Evolutionary conservation across 495 filamentous ascomycete genomes (phyloP).

Genomic region (Tuber indicum): DNA sequence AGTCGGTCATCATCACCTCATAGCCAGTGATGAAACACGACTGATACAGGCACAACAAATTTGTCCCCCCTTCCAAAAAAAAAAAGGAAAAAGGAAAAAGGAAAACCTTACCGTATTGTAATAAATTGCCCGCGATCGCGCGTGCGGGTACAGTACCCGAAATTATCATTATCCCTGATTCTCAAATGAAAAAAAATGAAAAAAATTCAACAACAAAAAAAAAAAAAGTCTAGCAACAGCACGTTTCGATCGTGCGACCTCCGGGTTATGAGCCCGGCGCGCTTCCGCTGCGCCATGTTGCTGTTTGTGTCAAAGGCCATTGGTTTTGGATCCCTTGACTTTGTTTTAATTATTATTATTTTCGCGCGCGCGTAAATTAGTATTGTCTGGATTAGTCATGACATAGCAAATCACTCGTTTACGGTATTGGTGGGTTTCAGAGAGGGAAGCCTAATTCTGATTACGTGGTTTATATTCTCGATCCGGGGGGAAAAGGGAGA

Average conservation of each 20-base stretch:
- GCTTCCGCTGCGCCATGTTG: conserved; percentile 48
- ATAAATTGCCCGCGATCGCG: too few species aligned
- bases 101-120: background rate
- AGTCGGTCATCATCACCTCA: background rate
- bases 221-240: conserved; percentile 42
- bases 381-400: background rate
- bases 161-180: too few species aligned
- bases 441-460: too few species aligned
- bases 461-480: too few species aligned
- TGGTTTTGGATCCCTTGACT: too few species aligned
- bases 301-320: conserved; percentile 23
- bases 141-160: too few species aligned
- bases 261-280: conserved; percentile 50
- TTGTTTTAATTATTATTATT: too few species aligned
- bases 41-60: background rate
- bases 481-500: too few species aligned
- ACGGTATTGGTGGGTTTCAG: too few species aligned
- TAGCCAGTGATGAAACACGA: background rate
- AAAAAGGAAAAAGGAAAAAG: background rate
- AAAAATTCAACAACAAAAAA: conserved; percentile 11
- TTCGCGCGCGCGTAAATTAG: too few species aligned
- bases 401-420: background rate
- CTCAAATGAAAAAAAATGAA: background rate
- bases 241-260: conserved; percentile 49
- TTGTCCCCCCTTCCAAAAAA: background rate